Base-by-base conservation (phyloP, 192 early-diverging fungal species). In the Rhizophagus clarus region DNA sequence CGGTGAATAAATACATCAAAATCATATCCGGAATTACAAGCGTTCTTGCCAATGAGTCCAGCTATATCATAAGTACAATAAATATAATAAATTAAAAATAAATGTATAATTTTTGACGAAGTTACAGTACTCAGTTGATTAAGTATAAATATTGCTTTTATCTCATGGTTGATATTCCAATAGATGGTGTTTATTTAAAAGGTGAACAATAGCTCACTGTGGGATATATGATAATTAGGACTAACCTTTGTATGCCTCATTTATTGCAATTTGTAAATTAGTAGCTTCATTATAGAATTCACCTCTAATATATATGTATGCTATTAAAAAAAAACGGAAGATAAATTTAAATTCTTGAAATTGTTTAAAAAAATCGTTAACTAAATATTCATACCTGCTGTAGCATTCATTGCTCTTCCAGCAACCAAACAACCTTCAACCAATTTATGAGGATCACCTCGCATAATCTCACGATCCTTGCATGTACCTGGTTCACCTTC, bases 401-500 rank as follows among this genome's bases (percentile, higher is more conserved):
- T 95, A 79, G 97, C 97, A 80, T 96, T 91, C 97, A 99, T 99
- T 68, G 98, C 93, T 70, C 95, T 91, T 40, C 98, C 98, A 76
- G 98, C 98, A 42, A 99, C 76, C 81, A 99, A 88, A 82, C 97
- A 98, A 79, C 98, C 98, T 85, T 99, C 98, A 61, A 99, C 88
- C 56, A 99, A 89, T 87, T 98, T 99, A 90, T 99, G 98, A 72
- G 85, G 85, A 76, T 97, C 96, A 51, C 94, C 92, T 72, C 96
- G 92, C 91, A 96, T 89, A 77, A 97, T 98, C 87, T 99, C 97
- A 79, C 97, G 93, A 84, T 97, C 96, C 87, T 97, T 99, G 92
- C 98, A 99, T 67, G 98, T 99, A 61, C 96, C 96, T 8, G 98
- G 98, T 86, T 99, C 97, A 79, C 97, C 98, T 85, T 99, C 98